A percentile compares a stretch with the other conserved stretches of the same genome.
Conservation (phyloP, 116 monocot species). For the Papilionanthe hybrid region DNA sequence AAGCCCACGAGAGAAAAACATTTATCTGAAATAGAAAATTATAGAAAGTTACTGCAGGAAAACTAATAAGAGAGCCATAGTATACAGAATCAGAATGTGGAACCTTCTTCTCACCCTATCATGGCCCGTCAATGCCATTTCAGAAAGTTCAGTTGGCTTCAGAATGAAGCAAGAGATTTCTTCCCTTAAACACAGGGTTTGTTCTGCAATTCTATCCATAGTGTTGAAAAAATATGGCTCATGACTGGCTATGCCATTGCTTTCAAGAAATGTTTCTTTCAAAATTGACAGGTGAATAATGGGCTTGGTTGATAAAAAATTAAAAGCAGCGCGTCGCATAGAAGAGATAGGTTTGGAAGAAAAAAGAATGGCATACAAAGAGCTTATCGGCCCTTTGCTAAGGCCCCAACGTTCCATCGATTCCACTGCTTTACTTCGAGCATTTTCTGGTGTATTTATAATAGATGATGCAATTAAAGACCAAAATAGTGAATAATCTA, state of each 20-base stretch:
- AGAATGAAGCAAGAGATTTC: slow-evolving; percentile 67
- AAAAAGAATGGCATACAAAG: slow-evolving; percentile 82
- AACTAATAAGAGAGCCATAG: slow-evolving; percentile 8
- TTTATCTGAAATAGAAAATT: slow-evolving; percentile 53
- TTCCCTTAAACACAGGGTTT: slow-evolving; percentile 54
- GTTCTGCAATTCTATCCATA: slow-evolving; percentile 37
- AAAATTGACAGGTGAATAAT: slow-evolving; percentile 44
- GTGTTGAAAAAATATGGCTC: slow-evolving; percentile 17
- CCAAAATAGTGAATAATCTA: slow-evolving; percentile 66
- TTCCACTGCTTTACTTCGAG: slow-evolving; percentile 47
- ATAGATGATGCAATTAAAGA: slow-evolving; percentile 61
- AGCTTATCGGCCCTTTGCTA: slow-evolving; percentile 58
- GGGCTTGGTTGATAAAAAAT: slow-evolving; percentile 63
- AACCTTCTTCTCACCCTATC: slow-evolving; percentile 49
- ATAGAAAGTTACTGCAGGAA: neutral
- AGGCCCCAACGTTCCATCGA: slow-evolving; percentile 95
- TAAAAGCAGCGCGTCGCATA: slow-evolving; percentile 74
- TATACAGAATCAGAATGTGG: slow-evolving; percentile 2
- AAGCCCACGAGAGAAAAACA: slow-evolving; percentile 76
- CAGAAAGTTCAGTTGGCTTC: slow-evolving; percentile 48
- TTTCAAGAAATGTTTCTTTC: slow-evolving; percentile 35
- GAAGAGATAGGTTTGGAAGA: slow-evolving; percentile 51
- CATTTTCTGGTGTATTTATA: slow-evolving; percentile 46
- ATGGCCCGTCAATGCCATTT: slow-evolving; percentile 49
- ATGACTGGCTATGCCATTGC: slow-evolving; percentile 11